phyloP scores from a whole-genome alignment of 306 rosid species.

The Parietaria judaica region DNA sequence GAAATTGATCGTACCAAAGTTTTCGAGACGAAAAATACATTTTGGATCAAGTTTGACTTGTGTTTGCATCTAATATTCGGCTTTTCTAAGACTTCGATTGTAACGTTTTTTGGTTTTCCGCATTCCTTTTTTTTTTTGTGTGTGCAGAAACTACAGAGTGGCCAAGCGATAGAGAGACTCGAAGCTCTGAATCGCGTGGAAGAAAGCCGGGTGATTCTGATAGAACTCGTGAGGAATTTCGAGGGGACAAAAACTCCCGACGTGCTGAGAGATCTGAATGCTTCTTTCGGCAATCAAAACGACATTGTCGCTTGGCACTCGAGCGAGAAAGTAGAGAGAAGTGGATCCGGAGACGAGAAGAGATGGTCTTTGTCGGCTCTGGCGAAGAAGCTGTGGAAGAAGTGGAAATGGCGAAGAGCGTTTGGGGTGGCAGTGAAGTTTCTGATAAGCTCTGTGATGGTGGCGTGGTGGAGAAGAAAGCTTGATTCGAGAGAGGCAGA shows the following conservation, averaged over 20 bases:
- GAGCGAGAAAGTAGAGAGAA: too few relatives aligned
- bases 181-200: conserved; percentile 19
- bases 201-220: conserved; percentile 23
- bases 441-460: conserved; percentile 6
- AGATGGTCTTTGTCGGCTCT: not conserved
- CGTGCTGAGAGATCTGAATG: conserved; percentile 24
- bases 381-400: not conserved
- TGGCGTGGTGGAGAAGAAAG: conserved; percentile 2
- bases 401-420: conserved; percentile 14
- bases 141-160: conserved; percentile 21
- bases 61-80: too few relatives aligned
- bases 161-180: conserved; percentile 19
- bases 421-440: conserved; percentile 21
- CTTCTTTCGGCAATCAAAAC: conserved; percentile 19
- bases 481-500: conserved; percentile 8
- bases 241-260: conserved; percentile 17
- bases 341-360: not conserved
- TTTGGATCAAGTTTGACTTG: too few relatives aligned
- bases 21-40: too few relatives aligned
- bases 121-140: too few relatives aligned
- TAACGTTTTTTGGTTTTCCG: too few relatives aligned
- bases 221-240: conserved; percentile 16
- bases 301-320: too few relatives aligned
- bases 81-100: too few relatives aligned
- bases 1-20: too few relatives aligned